Conservation (phyloP, 148 eudicot species). For the Cornus controversa region DNA sequence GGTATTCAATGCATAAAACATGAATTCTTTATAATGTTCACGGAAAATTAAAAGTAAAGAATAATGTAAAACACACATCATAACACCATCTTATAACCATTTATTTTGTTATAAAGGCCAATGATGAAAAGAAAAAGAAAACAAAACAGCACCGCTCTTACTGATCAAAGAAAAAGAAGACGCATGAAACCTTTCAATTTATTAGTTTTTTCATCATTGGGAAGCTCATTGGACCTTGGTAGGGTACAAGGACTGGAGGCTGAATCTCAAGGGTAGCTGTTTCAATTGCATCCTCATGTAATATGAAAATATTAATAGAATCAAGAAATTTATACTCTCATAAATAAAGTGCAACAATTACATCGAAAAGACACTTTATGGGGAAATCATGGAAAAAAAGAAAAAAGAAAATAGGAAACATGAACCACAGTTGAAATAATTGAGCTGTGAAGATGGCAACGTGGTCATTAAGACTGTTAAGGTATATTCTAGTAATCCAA, state of each 20-base stretch:
- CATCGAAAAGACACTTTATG: no score
- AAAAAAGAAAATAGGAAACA: no score
- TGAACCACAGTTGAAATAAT: not conserved
- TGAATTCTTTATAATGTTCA: not conserved
- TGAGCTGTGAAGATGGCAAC: not conserved
- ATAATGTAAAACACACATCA: not conserved
- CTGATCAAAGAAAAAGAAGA: no score
- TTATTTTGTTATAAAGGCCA: not conserved
- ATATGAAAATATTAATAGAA: not conserved
- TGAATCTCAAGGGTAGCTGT: not conserved
- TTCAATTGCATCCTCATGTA: not conserved
- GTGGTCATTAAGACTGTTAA: not conserved
- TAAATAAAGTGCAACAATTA: not conserved
- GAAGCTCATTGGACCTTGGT: not conserved
- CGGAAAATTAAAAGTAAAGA: not conserved
- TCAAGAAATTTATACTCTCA: not conserved
- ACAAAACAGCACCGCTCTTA: no score
- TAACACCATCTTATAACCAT: not conserved
- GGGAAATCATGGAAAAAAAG: no score
- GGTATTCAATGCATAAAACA: not conserved
- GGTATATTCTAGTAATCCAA: not conserved
- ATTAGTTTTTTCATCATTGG: not conserved
- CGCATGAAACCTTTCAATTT: no score
- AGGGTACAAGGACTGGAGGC: not conserved
- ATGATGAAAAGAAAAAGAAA: not conserved